Conservation (phyloP, 139 green algal genomes). For the Picochlorum sp. region DNA sequence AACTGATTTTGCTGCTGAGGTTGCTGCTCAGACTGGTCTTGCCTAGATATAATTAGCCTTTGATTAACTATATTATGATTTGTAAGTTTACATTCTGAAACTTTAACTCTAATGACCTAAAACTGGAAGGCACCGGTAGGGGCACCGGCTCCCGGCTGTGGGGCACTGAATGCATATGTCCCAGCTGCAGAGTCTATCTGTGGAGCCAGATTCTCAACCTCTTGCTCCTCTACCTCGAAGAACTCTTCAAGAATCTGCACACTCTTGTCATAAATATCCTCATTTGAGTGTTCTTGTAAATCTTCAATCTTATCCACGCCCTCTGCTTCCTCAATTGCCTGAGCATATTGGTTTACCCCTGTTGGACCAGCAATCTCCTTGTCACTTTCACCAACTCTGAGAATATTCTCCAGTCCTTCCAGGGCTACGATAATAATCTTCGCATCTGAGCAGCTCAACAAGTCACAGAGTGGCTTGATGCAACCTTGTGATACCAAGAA, state of each 20-base stretch:
- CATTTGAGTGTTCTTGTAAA: conserved; percentile 81
- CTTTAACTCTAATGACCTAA: background rate
- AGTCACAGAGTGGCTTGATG: conserved; percentile 94
- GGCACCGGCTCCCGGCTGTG: background rate
- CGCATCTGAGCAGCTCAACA: conserved; percentile 79
- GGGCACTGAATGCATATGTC: conserved; percentile 39
- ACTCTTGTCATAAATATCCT: conserved; percentile 98
- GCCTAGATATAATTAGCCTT: background rate
- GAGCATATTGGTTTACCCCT: conserved; percentile 70
- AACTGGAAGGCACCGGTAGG: background rate
- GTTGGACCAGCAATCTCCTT: conserved; percentile 43
- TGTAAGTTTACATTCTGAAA: background rate
- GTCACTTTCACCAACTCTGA: conserved; percentile 82
- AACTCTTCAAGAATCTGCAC: conserved; percentile 87
- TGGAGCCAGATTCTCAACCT: conserved; percentile 92
- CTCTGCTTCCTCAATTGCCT: conserved; percentile 89
- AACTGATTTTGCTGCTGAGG: conserved; percentile 86
- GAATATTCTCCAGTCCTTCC: conserved; percentile 98
- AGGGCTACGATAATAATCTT: conserved; percentile 96
- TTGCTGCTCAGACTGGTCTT: conserved; percentile 66
- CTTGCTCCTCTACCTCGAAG: conserved; percentile 93
- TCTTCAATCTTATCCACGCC: conserved; percentile 98
- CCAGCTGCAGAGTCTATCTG: conserved; percentile 23
- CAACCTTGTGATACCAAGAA: conserved; percentile 77
- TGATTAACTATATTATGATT: background rate